phyloP scores from a whole-genome alignment of 768 basidiomycete species.

The Agrocybe pediades region DNA sequence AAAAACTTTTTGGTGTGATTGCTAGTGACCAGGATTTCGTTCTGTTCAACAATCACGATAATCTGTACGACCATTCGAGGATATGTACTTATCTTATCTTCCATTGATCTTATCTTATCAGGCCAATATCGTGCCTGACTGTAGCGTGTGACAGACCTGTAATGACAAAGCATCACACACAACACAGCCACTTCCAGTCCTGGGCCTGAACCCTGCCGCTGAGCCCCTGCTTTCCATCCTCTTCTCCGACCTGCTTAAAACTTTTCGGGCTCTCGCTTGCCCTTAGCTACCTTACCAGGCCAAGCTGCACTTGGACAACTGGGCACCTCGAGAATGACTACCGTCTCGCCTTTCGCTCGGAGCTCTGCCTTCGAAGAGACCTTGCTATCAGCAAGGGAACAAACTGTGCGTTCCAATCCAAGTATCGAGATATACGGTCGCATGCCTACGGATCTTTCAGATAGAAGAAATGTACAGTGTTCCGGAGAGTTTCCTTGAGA shows the following conservation, averaged over 20 bases:
- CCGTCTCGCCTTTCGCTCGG: constrained; percentile 66
- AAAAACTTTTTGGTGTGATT: too few species aligned
- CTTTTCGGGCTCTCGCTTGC: not conserved
- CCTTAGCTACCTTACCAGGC: not conserved
- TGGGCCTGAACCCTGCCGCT: not conserved
- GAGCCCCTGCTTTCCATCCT: not conserved
- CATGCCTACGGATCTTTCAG: constrained; percentile 47
- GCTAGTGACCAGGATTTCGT: too few species aligned
- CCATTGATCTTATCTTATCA: not conserved
- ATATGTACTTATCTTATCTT: too few species aligned
- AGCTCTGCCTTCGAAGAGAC: constrained; percentile 58
- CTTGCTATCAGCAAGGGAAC: constrained; percentile 50
- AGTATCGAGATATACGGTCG: too few species aligned
- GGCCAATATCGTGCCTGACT: not conserved
- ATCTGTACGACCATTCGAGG: too few species aligned
- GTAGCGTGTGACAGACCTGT: not conserved
- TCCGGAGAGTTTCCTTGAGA: constrained; percentile 96
- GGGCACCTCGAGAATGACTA: constrained; percentile 17
- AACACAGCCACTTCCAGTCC: not conserved
- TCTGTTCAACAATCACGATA: too few species aligned
- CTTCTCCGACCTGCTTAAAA: not conserved
- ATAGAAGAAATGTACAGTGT: constrained; percentile 99
- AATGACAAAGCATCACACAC: too few species aligned
- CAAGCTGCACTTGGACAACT: not conserved
- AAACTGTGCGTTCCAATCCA: constrained; percentile 52